Percentiles rank a stretch among this genome's conserved stretches.
Conservation (phyloP, 1,284 basidiomycete species). For the Marasmius tenuissimus region DNA sequence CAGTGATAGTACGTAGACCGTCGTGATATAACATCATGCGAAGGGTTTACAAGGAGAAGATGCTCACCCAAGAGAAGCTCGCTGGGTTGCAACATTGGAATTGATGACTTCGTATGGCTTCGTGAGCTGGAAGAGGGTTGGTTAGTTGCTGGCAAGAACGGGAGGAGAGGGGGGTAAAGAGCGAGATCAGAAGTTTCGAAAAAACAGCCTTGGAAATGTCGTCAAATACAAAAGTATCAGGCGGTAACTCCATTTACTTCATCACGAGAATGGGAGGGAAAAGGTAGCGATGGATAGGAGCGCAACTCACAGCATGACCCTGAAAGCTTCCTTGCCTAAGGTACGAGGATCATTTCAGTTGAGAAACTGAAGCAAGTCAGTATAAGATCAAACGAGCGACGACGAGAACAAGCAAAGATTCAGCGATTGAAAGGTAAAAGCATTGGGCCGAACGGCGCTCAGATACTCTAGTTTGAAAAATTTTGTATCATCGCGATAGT, state of each 20-base stretch:
- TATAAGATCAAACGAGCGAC: neutral
- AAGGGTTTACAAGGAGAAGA: neutral
- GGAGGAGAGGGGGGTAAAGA: slow-evolving; percentile 6
- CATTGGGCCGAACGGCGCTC: slow-evolving; percentile 66
- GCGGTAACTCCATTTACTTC: slow-evolving; percentile 77
- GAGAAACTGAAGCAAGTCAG: neutral
- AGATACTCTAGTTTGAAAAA: slow-evolving; percentile 89
- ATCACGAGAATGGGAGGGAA: slow-evolving; percentile 36
- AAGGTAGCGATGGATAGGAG: slow-evolving; percentile 1
- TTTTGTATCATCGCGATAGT: slow-evolving; percentile 54
- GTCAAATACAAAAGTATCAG: slow-evolving; percentile 61
- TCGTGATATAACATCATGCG: slow-evolving; percentile 72
- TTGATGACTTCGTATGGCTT: neutral
- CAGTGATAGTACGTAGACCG: slow-evolving; percentile 81
- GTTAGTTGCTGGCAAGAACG: neutral
- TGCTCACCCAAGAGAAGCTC: neutral
- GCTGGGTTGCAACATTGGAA: neutral
- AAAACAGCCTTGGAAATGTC: slow-evolving; percentile 79
- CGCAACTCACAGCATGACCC: neutral
- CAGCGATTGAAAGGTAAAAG: slow-evolving; percentile 68
- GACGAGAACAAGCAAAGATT: slow-evolving; percentile 31
- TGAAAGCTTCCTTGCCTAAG: neutral
- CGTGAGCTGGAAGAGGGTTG: neutral
- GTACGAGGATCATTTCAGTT: neutral
- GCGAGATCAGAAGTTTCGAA: slow-evolving; percentile 46